Conservation (phyloP, 306 rosid genomes). For the Vigna trinervia region DNA sequence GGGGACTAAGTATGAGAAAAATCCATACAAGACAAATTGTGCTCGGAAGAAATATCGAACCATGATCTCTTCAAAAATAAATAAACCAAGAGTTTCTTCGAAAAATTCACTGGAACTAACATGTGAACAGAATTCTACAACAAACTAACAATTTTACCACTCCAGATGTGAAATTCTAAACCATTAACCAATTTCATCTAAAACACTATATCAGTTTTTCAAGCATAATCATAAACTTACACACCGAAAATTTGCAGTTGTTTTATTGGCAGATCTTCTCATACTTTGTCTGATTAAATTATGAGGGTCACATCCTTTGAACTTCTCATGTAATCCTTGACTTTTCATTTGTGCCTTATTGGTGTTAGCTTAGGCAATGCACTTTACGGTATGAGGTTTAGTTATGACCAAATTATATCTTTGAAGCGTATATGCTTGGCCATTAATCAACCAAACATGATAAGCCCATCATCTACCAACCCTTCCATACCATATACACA, state of each 20-base stretch:
- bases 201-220: neutral
- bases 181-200: neutral
- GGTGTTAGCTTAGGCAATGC: slow-evolving; percentile 32
- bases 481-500: slow-evolving; percentile 30
- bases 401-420: slow-evolving; percentile 13
- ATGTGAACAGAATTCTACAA: neutral
- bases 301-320: neutral
- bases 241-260: neutral
- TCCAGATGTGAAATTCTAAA: neutral
- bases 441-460: slow-evolving; percentile 41
- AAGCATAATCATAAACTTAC: slow-evolving; percentile 20
- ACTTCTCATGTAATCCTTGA: slow-evolving; percentile 28
- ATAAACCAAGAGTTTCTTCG: neutral
- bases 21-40: slow-evolving; percentile 31
- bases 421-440: slow-evolving; percentile 38
- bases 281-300: neutral
- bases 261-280: neutral
- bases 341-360: neutral
- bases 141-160: slow-evolving; percentile 10
- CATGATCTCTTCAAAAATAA: neutral
- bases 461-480: slow-evolving; percentile 44
- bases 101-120: neutral
- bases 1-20: neutral
- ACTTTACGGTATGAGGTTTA: slow-evolving; percentile 41
- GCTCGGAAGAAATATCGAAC: slow-evolving; percentile 27